phyloP scores from a whole-genome alignment of 768 basidiomycete genomes.

The Lentinula sp. region DNA sequence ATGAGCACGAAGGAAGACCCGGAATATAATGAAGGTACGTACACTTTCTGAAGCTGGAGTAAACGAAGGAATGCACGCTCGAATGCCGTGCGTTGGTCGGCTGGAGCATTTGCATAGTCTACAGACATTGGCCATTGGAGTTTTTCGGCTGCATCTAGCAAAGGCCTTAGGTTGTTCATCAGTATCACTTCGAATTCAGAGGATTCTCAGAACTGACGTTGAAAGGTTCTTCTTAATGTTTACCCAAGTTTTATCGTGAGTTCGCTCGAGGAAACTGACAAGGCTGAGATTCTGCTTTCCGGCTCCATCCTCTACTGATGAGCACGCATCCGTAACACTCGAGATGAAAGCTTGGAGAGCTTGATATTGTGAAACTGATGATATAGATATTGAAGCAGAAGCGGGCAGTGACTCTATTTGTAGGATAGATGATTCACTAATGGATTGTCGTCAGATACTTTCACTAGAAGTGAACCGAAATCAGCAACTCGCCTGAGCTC shows the following conservation, averaged over 20 bases:
- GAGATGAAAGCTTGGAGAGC: slow-evolving; percentile 55
- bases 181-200: neutral
- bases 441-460: neutral
- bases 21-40: slow-evolving; percentile 21
- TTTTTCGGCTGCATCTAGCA: slow-evolving; percentile 61
- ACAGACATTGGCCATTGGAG: slow-evolving; percentile 83
- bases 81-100: slow-evolving; percentile 55
- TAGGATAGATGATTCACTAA: slow-evolving; percentile 53
- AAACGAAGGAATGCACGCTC: slow-evolving; percentile 75
- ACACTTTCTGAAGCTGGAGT: slow-evolving; percentile 75
- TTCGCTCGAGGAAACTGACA: slow-evolving; percentile 49
- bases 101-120: slow-evolving; percentile 48
- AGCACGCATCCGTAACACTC: slow-evolving; percentile 39
- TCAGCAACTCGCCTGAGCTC: slow-evolving; percentile 50
- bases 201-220: slow-evolving; percentile 35
- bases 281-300: slow-evolving; percentile 52
- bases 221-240: slow-evolving; percentile 65
- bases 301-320: slow-evolving; percentile 36
- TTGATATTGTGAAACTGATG: slow-evolving; percentile 52
- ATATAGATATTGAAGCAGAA: slow-evolving; percentile 32
- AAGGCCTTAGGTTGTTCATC: slow-evolving; percentile 34
- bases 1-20: neutral
- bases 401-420: slow-evolving; percentile 36
- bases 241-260: slow-evolving; percentile 71
- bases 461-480: slow-evolving; percentile 6